Evolutionary conservation across 805 yeast species (phyloP).

Genomic region (Brettanomyces bruxellensis): DNA sequence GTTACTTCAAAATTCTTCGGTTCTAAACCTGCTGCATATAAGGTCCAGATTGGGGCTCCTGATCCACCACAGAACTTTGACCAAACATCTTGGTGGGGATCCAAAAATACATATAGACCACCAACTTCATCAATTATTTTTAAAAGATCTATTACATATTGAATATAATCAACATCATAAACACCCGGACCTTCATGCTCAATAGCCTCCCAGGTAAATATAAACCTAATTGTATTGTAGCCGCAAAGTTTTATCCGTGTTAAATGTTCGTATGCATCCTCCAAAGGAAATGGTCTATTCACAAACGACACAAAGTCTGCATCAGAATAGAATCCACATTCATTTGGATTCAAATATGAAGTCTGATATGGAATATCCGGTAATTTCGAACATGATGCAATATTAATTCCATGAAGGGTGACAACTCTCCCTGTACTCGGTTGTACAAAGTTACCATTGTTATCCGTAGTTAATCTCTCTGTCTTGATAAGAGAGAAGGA

Average conservation of each 20-base stretch:
- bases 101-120: constrained; percentile 70
- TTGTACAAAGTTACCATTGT: constrained; percentile 51
- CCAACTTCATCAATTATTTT: constrained; percentile 51
- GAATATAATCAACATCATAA: constrained; percentile 71
- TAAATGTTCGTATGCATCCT: constrained; percentile 63
- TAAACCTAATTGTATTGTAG: constrained; percentile 65
- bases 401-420: constrained; percentile 67
- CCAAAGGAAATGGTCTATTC: constrained; percentile 71
- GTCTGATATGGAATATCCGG: constrained; percentile 51
- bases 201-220: constrained; percentile 86
- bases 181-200: constrained; percentile 82
- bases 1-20: constrained; percentile 64
- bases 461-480: constrained; percentile 24
- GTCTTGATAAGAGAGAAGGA: constrained; percentile 7
- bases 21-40: constrained; percentile 80
- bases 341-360: constrained; percentile 27
- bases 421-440: constrained; percentile 45
- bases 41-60: constrained; percentile 93
- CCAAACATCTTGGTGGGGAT: constrained; percentile 95
- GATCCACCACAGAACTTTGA: constrained; percentile 81
- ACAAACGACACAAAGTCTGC: constrained; percentile 77
- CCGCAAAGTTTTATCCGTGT: constrained; percentile 71
- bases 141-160: constrained; percentile 57
- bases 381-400: constrained; percentile 65
- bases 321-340: constrained; percentile 44